phyloP scores from a whole-genome alignment of 768 basidiomycete species.

The Pleurotus citrinopileatus region DNA sequence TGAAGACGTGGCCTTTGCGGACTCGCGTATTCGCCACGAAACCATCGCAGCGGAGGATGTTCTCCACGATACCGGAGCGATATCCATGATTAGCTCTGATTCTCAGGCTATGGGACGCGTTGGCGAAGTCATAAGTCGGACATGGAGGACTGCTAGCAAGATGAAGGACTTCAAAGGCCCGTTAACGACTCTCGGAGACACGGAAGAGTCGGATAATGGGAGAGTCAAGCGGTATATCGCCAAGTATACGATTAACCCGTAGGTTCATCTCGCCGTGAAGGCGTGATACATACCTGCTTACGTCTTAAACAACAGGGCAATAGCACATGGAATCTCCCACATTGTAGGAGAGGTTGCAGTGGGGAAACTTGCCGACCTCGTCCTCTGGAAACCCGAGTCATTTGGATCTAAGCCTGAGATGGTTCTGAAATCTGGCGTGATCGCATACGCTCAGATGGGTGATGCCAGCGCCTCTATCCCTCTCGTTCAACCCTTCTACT shows the following conservation, averaged over 20 bases:
- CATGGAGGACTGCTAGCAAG: constrained; percentile 98
- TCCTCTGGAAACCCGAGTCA: constrained; percentile 92
- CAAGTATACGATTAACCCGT: constrained; percentile 99
- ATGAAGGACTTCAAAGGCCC: constrained; percentile 81
- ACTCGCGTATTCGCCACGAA: constrained; percentile 94
- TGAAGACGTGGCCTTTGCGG: constrained; percentile 94
- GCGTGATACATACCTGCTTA: not conserved
- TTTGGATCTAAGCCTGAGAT: constrained; percentile 93
- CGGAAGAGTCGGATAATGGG: constrained; percentile 71
- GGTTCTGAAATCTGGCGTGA: constrained; percentile 94
- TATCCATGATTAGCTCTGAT: constrained; percentile 95
- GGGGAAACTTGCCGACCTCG: constrained; percentile 89
- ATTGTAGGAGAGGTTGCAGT: constrained; percentile 80
- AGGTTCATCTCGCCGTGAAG: constrained; percentile 27
- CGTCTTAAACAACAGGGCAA: constrained; percentile 53
- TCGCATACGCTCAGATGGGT: constrained; percentile 94
- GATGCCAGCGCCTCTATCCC: constrained; percentile 97
- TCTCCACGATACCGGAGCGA: constrained; percentile 88
- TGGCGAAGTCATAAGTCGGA: constrained; percentile 88
- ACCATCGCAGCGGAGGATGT: constrained; percentile 98
- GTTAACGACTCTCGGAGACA: constrained; percentile 66
- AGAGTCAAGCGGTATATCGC: constrained; percentile 94
- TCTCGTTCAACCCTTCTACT: constrained; percentile 85
- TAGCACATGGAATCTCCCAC: constrained; percentile 90
- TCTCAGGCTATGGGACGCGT: constrained; percentile 99